A percentile compares a stretch with the other conserved stretches of the same genome.
Conservation (phyloP, 2,329 filamentous ascomycete genomes). For the Ophiognomonia clavigignenti-juglandacearum region DNA sequence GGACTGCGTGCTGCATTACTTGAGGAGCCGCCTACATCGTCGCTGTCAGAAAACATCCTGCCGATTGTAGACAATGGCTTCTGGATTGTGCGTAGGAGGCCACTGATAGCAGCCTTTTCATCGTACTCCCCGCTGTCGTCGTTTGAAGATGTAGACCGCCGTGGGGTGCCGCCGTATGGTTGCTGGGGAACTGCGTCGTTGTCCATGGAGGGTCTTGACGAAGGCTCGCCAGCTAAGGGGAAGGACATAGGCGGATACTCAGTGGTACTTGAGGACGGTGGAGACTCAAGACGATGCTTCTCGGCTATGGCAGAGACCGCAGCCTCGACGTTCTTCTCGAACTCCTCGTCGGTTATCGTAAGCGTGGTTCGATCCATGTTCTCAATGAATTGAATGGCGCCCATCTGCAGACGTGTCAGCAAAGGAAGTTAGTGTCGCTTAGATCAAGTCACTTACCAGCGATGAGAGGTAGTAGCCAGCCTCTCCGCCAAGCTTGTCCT, state of each 20-base stretch:
- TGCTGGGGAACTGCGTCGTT: conserved; percentile 25
- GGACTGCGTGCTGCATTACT: conserved; percentile 33
- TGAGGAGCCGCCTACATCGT: conserved; percentile 30
- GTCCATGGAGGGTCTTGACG: conserved; percentile 41
- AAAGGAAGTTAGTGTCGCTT: background rate
- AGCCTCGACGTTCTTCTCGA: conserved; percentile 92
- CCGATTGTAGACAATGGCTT: conserved; percentile 87
- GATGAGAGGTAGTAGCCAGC: conserved; percentile 97
- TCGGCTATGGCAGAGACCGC: conserved; percentile 95
- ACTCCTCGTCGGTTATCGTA: conserved; percentile 91
- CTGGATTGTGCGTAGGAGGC: conserved; percentile 85
- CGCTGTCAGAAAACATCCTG: conserved; percentile 75
- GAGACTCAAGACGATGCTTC: conserved; percentile 62
- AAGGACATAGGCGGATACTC: conserved; percentile 34
- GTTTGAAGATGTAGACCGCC: conserved; percentile 49
- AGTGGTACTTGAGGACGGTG: conserved; percentile 37
- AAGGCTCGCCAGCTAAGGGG: conserved; percentile 39
- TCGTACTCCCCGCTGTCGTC: conserved; percentile 52
- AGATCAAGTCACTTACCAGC: conserved; percentile 46
- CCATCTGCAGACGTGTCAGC: conserved; percentile 55
- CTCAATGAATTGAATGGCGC: conserved; percentile 94
- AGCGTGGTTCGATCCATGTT: conserved; percentile 90
- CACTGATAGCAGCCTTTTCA: conserved; percentile 76
- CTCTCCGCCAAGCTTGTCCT: conserved; percentile 95
- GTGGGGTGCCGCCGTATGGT: conserved; percentile 34